Base-by-base conservation (phyloP, 1,284 basidiomycete genomes). In the Cryptococcus sp. region DNA sequence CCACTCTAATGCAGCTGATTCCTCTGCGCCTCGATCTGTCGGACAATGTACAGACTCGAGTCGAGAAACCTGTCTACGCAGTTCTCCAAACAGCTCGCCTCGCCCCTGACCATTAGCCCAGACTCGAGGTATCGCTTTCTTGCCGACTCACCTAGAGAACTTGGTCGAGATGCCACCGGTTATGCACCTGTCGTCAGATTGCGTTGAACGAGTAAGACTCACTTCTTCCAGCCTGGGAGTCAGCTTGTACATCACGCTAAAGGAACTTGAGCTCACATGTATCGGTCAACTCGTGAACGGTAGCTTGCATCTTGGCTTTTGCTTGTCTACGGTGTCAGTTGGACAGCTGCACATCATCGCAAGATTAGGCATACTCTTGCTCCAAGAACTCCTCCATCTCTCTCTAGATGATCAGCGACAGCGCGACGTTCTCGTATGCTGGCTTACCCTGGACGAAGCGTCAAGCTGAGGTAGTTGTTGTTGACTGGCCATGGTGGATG, bases 21-120 rank as follows among this genome's bases (percentile, higher is more conserved):
- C 53, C 65, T 63, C 50, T 74, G 71, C 51, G 61, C 45, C 70
- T 93, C 85, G 49, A 97, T 80, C 68, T 83, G 81, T 65, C 83
- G 83, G 56, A 97, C 83, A 74, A 94, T 80, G 75, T 81, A 89
- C 44, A 92, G 74, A 62, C 85, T 89, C n/a, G 87, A 84, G 74
- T 97, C 93, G 59, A 97, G 77, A 77, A 97, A 97, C 50, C 93
- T 80, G 58, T 91, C 89, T 40, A 95, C 92, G 66, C 91, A 97
- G 75, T 94, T 94, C 52, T 80, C 77, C 40, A 97, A 79, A 69
- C 93, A 97, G 46, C 78, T 78, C 61, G 86, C 83, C 74, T 97
- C 93, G 39, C 81, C 48, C 50, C 68, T 68, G 22, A 35, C 7
- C 10, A 6, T 33, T 50, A n/a, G n/a, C n/a, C n/a, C 36, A 44